Base-by-base conservation (phyloP, 495 filamentous ascomycete species). In the Elasticomyces elasticus region DNA sequence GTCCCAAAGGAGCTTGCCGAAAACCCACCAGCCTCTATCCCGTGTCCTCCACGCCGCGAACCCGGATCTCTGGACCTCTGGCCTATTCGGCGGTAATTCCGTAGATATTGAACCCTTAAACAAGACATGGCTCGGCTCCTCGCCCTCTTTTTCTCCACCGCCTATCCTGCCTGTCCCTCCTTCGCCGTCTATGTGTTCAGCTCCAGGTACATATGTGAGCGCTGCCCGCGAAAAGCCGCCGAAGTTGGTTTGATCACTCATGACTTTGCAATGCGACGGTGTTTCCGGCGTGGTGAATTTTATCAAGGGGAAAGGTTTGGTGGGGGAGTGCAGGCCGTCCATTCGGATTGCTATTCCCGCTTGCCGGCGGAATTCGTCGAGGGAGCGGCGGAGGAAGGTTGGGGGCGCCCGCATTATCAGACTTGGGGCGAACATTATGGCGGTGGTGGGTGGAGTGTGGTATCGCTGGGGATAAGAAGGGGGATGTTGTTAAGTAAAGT, bases 61-160 rank as follows among this genome's bases (percentile, higher is more conserved):
- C 55, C 92, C 92, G 49, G 80, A 82, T 24, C 80, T 71, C 59
- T 83, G 74, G 45, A 89, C 71, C 27, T 87, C 79, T 49, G 85
- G 75, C 15, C 76, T 77, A 64, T 90, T 74, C n/a, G 74, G 54
- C 44, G 92, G 87, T 0, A 98, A 79, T 51, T 91, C 79, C 10
- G 80, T 92, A 1, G 87, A 94, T 64, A 98, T 96, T 52, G 54
- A 79, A 42, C 92, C 92, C 70, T 90, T 81, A 72, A 96, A 98
- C 51, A 81, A 77, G 5, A 79, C 81, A 61, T 85, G 80, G 41
- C 77, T 78, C 58, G 72, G 74, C 62, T 66, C 69, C 33, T 69
- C 67, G 6, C 71, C 55, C 28, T 25, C 15, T 0, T 20, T 35
- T 22, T 30, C 41, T 15, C 40, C 49, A 6, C 37, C 37, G 71